phyloP scores from a whole-genome alignment of 1,139 yeast genomes.

The Kodamaea suecica region DNA sequence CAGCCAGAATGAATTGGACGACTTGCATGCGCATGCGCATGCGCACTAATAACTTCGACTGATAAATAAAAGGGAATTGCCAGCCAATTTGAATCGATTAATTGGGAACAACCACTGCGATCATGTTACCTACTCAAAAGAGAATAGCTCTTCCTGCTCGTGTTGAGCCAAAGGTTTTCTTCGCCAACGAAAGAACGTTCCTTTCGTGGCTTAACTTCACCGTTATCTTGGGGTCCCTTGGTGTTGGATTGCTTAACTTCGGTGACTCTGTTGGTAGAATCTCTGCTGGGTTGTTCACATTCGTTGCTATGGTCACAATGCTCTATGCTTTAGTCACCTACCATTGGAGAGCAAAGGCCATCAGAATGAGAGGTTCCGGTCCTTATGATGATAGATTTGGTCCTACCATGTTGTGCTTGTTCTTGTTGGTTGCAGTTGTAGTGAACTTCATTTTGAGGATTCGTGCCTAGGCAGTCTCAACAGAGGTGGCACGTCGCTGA shows the following conservation, averaged over 20 bases:
- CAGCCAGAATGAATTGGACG: too few relatives aligned
- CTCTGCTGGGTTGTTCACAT: constrained; percentile 90
- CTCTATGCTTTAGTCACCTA: constrained; percentile 89
- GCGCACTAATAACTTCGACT: too few relatives aligned
- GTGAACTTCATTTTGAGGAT: constrained; percentile 88
- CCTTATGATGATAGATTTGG: constrained; percentile 98
- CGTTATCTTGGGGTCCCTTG: constrained; percentile 92
- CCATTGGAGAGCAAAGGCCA: constrained; percentile 99
- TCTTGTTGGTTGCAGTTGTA: constrained; percentile 86
- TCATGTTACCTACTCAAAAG: constrained; percentile 35
- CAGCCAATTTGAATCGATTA: background rate
- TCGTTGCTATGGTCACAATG: constrained; percentile 97
- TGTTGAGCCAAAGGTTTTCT: constrained; percentile 97
- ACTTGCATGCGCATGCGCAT: too few relatives aligned
- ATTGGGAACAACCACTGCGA: background rate
- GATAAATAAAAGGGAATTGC: constrained; percentile 2
- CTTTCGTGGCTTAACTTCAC: constrained; percentile 98
- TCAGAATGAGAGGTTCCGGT: constrained; percentile 94
- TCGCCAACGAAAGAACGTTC: constrained; percentile 97
- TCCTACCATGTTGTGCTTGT: constrained; percentile 96
- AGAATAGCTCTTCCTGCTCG: constrained; percentile 97
- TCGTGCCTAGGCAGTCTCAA: constrained; percentile 45
- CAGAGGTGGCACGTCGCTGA: too few relatives aligned
- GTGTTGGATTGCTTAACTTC: constrained; percentile 91
- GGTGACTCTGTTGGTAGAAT: constrained; percentile 93